A percentile compares a stretch with the other conserved stretches of the same genome.
Evolutionary conservation across 2,329 filamentous ascomycete genomes (phyloP).

Genomic region (Verticillium nubilum): DNA sequence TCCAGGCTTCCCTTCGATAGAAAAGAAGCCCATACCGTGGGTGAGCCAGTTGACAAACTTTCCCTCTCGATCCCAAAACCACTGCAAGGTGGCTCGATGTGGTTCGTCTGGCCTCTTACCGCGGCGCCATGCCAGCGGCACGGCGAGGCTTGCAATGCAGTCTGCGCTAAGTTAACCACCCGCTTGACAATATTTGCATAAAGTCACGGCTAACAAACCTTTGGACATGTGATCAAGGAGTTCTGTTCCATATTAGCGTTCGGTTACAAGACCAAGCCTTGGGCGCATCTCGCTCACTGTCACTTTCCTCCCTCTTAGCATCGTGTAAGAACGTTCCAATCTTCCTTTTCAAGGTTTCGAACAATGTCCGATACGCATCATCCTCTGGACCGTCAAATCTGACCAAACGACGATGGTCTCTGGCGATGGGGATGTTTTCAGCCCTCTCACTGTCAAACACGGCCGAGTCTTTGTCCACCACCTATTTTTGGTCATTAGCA

Average conservation of each 20-base stretch:
- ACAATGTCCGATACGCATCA: slow-evolving; percentile 2
- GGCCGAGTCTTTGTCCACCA: slow-evolving; percentile 6
- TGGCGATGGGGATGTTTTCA: slow-evolving; percentile 5
- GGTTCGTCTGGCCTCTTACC: neutral
- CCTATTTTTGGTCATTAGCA: too few species aligned
- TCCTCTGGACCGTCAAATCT: slow-evolving; percentile 5
- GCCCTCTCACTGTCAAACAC: slow-evolving; percentile 5
- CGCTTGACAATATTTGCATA: neutral
- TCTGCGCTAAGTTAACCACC: neutral
- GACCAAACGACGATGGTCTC: slow-evolving; percentile 5
- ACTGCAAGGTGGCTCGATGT: slow-evolving; percentile 2
- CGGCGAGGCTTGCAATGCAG: neutral
- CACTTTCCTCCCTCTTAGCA: neutral
- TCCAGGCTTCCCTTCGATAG: slow-evolving; percentile 5
- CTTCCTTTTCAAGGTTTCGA: slow-evolving; percentile 6
- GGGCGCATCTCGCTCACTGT: too few species aligned
- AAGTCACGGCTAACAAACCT: slow-evolving; percentile 2
- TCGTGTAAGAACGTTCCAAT: slow-evolving; percentile 1
- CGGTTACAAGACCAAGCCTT: too few species aligned
- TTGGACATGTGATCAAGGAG: neutral
- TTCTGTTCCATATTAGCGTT: neutral
- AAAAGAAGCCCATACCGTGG: slow-evolving; percentile 2
- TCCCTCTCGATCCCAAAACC: slow-evolving; percentile 4
- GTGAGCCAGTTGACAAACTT: slow-evolving; percentile 3
- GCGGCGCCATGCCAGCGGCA: neutral